A percentile compares a stretch with the other conserved stretches of the same genome.
Conservation (phyloP, 2,329 filamentous ascomycete genomes). For the Cladosporium austrohemisphaericum region DNA sequence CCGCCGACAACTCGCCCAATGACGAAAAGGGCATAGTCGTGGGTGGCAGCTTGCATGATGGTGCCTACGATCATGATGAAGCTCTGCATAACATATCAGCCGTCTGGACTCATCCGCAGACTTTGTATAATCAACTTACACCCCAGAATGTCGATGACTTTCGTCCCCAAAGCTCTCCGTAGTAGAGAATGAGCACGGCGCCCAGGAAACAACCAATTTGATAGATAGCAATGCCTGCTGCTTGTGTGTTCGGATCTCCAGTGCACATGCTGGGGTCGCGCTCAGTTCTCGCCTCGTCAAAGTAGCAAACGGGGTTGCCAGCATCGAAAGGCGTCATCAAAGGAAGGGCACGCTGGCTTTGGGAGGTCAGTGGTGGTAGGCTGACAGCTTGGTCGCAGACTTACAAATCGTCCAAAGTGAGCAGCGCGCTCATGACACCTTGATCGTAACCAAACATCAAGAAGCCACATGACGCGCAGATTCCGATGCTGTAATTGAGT, state of each 20-base stretch:
- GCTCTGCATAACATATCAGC: no score
- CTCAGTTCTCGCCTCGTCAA: not conserved
- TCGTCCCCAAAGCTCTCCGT: slow-evolving; percentile 8
- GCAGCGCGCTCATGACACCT: slow-evolving; percentile 56
- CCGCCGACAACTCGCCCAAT: slow-evolving; percentile 51
- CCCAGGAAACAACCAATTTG: slow-evolving; percentile 11
- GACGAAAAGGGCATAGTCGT: slow-evolving; percentile 41
- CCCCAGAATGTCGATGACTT: slow-evolving; percentile 13
- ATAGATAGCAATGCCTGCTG: slow-evolving; percentile 32
- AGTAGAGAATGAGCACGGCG: slow-evolving; percentile 8
- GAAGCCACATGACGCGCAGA: slow-evolving; percentile 9
- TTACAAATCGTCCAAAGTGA: slow-evolving; percentile 24
- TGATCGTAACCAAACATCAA: slow-evolving; percentile 12
- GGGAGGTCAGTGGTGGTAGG: slow-evolving; percentile 37
- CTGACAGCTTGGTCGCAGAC: slow-evolving; percentile 30
- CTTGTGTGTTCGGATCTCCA: slow-evolving; percentile 38
- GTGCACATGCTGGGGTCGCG: not conserved
- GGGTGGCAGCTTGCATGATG: slow-evolving; percentile 45
- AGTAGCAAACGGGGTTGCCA: not conserved
- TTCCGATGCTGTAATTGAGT: slow-evolving; percentile 8
- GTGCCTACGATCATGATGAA: slow-evolving; percentile 47
- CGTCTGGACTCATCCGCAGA: no score
- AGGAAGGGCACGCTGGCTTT: slow-evolving; percentile 19
- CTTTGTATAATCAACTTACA: no score
- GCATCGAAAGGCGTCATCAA: slow-evolving; percentile 6